A percentile compares a stretch with the other conserved stretches of the same genome.
Evolutionary conservation across 148 eudicot species (phyloP).

Genomic region (Heliosperma pusillum): DNA sequence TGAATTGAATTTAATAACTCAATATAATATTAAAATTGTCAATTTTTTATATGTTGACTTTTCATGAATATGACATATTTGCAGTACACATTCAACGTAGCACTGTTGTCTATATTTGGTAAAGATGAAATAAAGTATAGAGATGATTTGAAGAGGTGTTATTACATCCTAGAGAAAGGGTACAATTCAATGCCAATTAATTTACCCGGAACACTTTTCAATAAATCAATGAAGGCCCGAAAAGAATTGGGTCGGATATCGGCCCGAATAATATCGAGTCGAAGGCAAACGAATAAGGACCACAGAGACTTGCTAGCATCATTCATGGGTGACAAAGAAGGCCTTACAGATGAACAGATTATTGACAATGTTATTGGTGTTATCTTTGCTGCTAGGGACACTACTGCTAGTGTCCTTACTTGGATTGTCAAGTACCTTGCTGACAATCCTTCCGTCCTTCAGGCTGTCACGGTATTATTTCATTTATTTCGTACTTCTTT

Average conservation of each 20-base stretch:
- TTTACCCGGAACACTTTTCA: slow-evolving; percentile 82
- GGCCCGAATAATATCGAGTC: slow-evolving; percentile 49
- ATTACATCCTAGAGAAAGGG: slow-evolving; percentile 76
- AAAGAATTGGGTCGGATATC: slow-evolving; percentile 65
- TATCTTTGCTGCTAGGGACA: slow-evolving; percentile 91
- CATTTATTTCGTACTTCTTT: neutral
- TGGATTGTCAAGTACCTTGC: slow-evolving; percentile 88
- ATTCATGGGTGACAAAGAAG: slow-evolving; percentile 74
- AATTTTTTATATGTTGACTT: slow-evolving; percentile 20
- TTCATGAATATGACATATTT: slow-evolving; percentile 8
- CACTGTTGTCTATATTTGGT: slow-evolving; percentile 82
- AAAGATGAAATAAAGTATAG: slow-evolving; percentile 68
- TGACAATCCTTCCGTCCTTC: slow-evolving; percentile 67
- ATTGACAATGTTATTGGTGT: slow-evolving; percentile 91
- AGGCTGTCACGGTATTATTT: slow-evolving; percentile 71
- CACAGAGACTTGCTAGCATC: slow-evolving; percentile 66
- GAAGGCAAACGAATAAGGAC: slow-evolving; percentile 44
- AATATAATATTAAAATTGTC: too few species aligned
- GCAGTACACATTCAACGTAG: slow-evolving; percentile 95
- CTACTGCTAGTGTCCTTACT: slow-evolving; percentile 87
- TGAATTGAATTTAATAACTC: too few species aligned
- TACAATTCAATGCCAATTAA: slow-evolving; percentile 96
- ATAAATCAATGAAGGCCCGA: slow-evolving; percentile 88
- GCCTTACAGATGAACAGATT: slow-evolving; percentile 77
- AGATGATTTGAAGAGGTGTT: slow-evolving; percentile 83